Base-by-base conservation (phyloP, 768 basidiomycete genomes). In the Podaxis sp. region DNA sequence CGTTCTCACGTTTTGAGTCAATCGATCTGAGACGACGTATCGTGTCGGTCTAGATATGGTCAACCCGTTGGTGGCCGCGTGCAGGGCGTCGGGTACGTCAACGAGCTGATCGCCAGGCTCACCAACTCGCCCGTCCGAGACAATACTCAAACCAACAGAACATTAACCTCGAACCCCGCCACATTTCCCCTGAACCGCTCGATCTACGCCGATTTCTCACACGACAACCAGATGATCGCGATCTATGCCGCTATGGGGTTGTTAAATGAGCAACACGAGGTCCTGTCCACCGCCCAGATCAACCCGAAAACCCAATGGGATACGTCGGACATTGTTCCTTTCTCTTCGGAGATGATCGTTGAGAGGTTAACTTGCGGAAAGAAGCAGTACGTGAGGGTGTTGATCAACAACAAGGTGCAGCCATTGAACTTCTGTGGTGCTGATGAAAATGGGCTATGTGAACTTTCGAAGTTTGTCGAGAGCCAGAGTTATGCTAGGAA, bases 71-170 rank as follows among this genome's bases (percentile, higher is more conserved):
- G 93, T 1, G 51, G 30, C 12, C 87, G 78, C 4, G 85, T 93
- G 6, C 91, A 92, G 70, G 92, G 93, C 36, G 87, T 95, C 3
- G 95, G 94, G 5, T 96, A 91, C 71, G 79, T 92, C 69, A 95
- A 94, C 71, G 94, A 96, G 75, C 83, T 96, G n/a, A 72, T 96
- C n/a, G 91, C 92, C 0, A 85, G 95, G 11, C 80, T 96, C 48
- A 91, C 88, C 0, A 79, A 80, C 15, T 73, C 71, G 15, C 83
- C 86, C 1, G 89, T 92, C 30, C 71, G 71, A 44, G 92, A 93
- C 72, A 69, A 81, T 65, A 93, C 92, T 0, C 88, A 90, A 67
- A 91, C 89, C 2, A 95, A 95, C 73, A 74, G 73, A 9, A 94
- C 92, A 0, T 80, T 95, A 30, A 87, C 90, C 69, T 68, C 77